Evolutionary conservation across 352 stramenopile species (phyloP).

Genomic region (Globisporangium irregulare): DNA sequence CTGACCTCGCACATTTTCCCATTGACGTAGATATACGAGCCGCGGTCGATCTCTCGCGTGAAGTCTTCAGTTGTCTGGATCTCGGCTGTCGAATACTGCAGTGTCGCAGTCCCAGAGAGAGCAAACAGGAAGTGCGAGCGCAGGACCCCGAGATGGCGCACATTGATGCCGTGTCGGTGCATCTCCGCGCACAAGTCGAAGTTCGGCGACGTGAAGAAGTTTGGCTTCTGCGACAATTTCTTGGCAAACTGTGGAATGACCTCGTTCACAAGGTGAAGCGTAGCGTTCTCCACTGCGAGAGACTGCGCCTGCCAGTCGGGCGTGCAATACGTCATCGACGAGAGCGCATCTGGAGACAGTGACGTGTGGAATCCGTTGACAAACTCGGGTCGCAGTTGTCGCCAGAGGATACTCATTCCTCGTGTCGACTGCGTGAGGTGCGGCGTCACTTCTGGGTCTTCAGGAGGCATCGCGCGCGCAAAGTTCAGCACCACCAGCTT

Average conservation of each 20-base stretch:
- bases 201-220: constrained; percentile 48
- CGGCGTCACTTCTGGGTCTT: constrained; percentile 77
- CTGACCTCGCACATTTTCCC: constrained; percentile 52
- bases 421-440: constrained; percentile 78
- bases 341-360: constrained; percentile 83
- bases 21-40: constrained; percentile 54
- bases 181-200: constrained; percentile 78
- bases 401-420: constrained; percentile 91
- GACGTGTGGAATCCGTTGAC: constrained; percentile 47
- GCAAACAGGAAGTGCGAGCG: constrained; percentile 74
- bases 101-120: constrained; percentile 67
- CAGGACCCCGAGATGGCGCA: constrained; percentile 86
- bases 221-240: constrained; percentile 61
- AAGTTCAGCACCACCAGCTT: constrained; percentile 83
- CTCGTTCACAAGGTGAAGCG: constrained; percentile 62
- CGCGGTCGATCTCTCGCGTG: constrained; percentile 76
- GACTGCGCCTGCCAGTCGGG: constrained; percentile 84
- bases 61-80: constrained; percentile 83
- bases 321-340: constrained; percentile 80
- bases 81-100: constrained; percentile 80
- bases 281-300: constrained; percentile 66
- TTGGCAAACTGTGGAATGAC: constrained; percentile 77
- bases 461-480: constrained; percentile 77
- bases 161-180: constrained; percentile 88
- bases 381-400: constrained; percentile 86